Base-by-base conservation (phyloP, 192 early-diverging fungal species). In the Backusella psychrophila region DNA sequence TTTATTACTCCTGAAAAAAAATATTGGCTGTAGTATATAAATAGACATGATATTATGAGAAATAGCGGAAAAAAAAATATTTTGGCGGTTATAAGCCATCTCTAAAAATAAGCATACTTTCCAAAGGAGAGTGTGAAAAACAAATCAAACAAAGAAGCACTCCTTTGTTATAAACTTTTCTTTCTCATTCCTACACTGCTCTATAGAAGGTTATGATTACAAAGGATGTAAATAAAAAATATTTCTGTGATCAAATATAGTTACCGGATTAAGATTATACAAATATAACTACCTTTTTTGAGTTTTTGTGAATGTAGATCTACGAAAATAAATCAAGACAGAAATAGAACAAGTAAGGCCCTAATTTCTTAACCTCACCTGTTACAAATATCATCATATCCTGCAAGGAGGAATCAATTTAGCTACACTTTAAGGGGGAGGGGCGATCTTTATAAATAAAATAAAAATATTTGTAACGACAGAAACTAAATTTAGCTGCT, bases 401-500 rank as follows among this genome's bases (percentile, higher is more conserved):
- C 56, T 29, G 21, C 56, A 63, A 63, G 56, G 56, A 63, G 56
- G 56, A 26, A 63, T 63, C 56, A 63, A 63, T 63, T 63, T 63
- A 63, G 56, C 23, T 63, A 63, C 56, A 63, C 56, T 63, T 49
- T 63, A 63, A 63, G 26, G 56, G 56, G 56, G 53, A 63, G 23
- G 56, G 56, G 26, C 56, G 56, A 63, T 63, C 56, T 63, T 63
- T 63, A 63, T 63, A 56, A 56, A 29, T 29, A 63, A 63, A 63
- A 63, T 63, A 63, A 63, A 63, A 29, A 63, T 63, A 63, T 63
- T 63, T 63, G 26, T 63, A 26, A 63, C 56, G 56, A 63, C 56
- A 63, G 56, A 63, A 63, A 63, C 56, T 63, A 63, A 63, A 63
- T 63, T 63, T 63, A 63, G 56, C 56, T 63, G 56, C 56, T 63